Base-by-base conservation (phyloP, 2,329 filamentous ascomycete genomes). In the Lachnellula subtilissima region DNA sequence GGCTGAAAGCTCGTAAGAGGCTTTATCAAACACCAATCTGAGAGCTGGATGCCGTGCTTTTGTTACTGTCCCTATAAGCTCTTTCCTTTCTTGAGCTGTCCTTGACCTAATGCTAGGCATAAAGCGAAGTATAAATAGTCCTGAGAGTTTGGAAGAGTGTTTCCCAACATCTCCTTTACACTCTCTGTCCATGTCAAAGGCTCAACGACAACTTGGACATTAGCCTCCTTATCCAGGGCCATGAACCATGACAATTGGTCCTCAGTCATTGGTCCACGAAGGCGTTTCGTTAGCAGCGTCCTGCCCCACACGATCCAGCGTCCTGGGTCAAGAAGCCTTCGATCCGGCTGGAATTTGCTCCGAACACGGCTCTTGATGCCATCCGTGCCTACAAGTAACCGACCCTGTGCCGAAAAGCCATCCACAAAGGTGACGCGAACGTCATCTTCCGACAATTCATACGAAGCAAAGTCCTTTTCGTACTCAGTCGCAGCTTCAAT, bases 301-400 rank as follows among this genome's bases (percentile, higher is more conserved):
- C 39, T 25, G 17, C 66, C 66, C 69, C 69, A 71, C 54, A 69
- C 56, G 23, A 69, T 56, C 66, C 67, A 69, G 53, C 69, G 67
- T 28, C 70, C 67, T 40, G 70, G 49, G 45, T 69, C 63, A 9
- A 70, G 63, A 28, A 69, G 59, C 48, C 58, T 67, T 40, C 67
- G 67, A 37, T 63, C 45, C 37, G 68, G 67, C 52, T 68, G 69
- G 7, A 71, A 59, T 46, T 69, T 67, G 53, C 58, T 64, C 17
- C 69, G 68, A 53, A 70, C 67, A 17, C 63, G 62, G 56, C 67
- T 70, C 50, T 52, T 64, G 50, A 70, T 53, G 17, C 69, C 69
- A 49, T 71, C 69, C 14, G 69, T 68, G n/a, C 69, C 69, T 12
- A 70, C 63, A 40, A 71, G 63, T 2, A 70, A 42, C 52, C 52